These are phyloP conservation scores for Pelargonium fulgidum DNA, from an alignment of 441 rosid species.

Conservation along the genomic window DNA sequence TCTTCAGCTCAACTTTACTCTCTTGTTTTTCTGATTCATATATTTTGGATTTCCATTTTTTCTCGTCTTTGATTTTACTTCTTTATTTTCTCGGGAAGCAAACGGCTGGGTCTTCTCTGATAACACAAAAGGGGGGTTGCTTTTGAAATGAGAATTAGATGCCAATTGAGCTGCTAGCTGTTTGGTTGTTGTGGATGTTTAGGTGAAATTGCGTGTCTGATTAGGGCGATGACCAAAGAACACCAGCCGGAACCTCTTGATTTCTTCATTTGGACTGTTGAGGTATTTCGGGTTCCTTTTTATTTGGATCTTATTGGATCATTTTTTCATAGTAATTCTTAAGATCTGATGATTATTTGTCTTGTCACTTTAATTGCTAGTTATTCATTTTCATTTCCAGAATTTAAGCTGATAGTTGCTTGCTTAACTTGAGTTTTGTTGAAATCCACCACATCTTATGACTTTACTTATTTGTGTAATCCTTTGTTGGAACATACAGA, in stretches of 20 bases:
- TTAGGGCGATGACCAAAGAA: constrained; percentile 65
- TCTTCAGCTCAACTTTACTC: neutral
- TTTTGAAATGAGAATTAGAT: neutral
- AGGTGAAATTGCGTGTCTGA: constrained; percentile 13
- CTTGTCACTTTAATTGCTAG: neutral
- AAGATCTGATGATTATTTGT: constrained; percentile 1
- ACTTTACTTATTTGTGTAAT: neutral
- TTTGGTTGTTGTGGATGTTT: constrained; percentile 17
- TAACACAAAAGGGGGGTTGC: neutral
- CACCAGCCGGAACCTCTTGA: constrained; percentile 89
- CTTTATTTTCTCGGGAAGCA: constrained; percentile 14
- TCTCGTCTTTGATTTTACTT: neutral
- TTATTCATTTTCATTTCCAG: neutral
- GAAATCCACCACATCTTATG: neutral
- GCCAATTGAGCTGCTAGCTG: constrained; percentile 9
- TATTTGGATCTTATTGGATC: neutral
- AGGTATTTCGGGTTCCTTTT: constrained; percentile 44
- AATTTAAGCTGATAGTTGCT: neutral
- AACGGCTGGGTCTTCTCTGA: neutral
- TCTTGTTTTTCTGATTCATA: neutral
- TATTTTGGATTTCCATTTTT: constrained; percentile 16
- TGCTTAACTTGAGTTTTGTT: constrained; percentile 2
- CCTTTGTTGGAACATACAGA: neutral
- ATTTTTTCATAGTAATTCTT: neutral
- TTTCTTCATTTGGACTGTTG: constrained; percentile 99